Evolutionary conservation across 2,329 filamentous ascomycete genomes (phyloP).

Genomic region (Sporothrix variecibatus): DNA sequence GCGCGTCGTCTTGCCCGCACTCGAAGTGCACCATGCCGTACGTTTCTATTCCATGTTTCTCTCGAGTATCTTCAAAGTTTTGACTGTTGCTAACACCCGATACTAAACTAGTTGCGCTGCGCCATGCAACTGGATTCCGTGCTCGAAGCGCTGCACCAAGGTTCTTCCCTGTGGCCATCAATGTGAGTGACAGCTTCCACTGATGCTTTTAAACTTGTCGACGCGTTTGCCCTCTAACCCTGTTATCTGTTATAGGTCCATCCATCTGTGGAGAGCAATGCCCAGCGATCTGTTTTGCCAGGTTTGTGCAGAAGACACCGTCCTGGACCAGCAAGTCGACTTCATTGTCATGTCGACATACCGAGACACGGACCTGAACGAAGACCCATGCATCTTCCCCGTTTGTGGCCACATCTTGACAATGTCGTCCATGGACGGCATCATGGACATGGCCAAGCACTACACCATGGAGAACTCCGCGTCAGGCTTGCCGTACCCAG

Average conservation of each 20-base stretch:
- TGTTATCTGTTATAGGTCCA: constrained; percentile 39
- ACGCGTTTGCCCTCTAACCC: background rate
- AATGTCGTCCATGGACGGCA: constrained; percentile 59
- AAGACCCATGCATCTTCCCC: constrained; percentile 63
- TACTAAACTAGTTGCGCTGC: constrained; percentile 56
- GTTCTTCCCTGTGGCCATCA: constrained; percentile 60
- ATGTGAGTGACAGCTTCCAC: constrained; percentile 39
- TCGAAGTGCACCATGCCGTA: constrained; percentile 33
- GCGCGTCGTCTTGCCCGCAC: constrained; percentile 59
- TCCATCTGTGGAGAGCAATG: constrained; percentile 67
- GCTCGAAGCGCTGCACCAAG: constrained; percentile 58
- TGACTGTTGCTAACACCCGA: background rate
- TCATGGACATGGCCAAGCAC: constrained; percentile 55
- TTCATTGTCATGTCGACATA: constrained; percentile 57
- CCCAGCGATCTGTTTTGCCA: constrained; percentile 56
- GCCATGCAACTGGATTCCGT: constrained; percentile 68
- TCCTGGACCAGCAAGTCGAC: constrained; percentile 50
- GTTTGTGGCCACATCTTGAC: constrained; percentile 66
- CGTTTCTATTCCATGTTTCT: background rate
- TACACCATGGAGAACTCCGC: constrained; percentile 46
- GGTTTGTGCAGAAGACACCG: constrained; percentile 48
- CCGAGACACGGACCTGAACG: constrained; percentile 57
- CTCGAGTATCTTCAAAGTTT: background rate
- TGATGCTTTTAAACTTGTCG: background rate
- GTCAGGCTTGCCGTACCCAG: constrained; percentile 38